Evolutionary conservation across 306 rosid genomes (phyloP), one percentile per base, ranked within the genome.

Genomic region (Medicago ruthenica): DNA sequence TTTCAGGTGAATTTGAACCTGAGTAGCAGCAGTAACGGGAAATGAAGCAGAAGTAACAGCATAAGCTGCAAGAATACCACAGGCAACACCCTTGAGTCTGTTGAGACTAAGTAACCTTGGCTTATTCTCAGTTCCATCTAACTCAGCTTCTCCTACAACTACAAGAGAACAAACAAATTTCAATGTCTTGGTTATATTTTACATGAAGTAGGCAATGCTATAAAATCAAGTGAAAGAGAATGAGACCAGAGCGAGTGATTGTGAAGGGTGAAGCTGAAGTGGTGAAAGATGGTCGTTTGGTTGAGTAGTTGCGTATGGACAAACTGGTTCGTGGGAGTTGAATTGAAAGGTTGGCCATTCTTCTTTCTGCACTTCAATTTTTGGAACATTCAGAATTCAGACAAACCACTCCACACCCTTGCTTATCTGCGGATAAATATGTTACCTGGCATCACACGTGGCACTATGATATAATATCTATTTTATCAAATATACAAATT

Each of bases 11-110:
- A 16, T 4, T 24, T 36, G 71, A 81, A 91, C 98, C 98, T 88
- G 97, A 73, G 31, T 76, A 59, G 93, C 97, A 71, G 96, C 98
- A 77, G 81, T 77, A n/a, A 90, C 95, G 12, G 97, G 96, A 14
- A 90, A 83, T 80, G 92, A 85, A 84, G 92, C 77, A 73, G 85
- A 77, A 73, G 87, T 53, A 60, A 92, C 75, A 53, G 93, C 70
- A 73, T 89, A 92, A 84, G 83, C 96, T 63, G 96, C 97, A 40
- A 95, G 92, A 85, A 92, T 15, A 21, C 98, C 93, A 81, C 90
- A 95, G 44, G 97, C 90, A 75, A 83, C 89, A 40, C 79, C 84
- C 74, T 85, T 88, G 53, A 91, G 45, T 73, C 74, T 85, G 13
- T 81, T 84, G 73, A 79, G 67, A 18, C 63, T 77, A 72, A 82